Conservation (phyloP, 139 green algal species). For the Deuterostichococcus epilithicus region DNA sequence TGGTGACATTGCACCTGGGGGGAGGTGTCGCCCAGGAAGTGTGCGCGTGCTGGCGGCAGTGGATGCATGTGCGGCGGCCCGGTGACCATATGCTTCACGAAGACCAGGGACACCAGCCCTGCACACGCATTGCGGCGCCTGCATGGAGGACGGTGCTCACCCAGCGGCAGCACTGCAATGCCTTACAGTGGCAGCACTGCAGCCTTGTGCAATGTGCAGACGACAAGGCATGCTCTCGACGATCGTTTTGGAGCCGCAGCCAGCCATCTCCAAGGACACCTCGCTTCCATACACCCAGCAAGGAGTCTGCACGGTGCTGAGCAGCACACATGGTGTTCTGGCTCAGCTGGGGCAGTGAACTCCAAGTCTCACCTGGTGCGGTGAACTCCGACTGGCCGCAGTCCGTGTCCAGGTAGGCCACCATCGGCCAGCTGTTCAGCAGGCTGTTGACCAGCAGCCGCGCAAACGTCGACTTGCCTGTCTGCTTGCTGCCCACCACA, state of each 20-base stretch:
- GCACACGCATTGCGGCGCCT: not conserved
- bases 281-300: no score
- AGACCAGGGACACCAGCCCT: constrained; percentile 67
- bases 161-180: no score
- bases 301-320: no score
- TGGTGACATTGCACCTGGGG: constrained; percentile 26
- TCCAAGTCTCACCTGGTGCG: constrained; percentile 26
- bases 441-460: constrained; percentile 54
- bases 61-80: constrained; percentile 63
- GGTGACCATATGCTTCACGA: constrained; percentile 50
- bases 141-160: not conserved
- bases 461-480: constrained; percentile 80
- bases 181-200: not conserved
- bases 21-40: constrained; percentile 68
- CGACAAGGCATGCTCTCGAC: not conserved
- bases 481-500: constrained; percentile 68
- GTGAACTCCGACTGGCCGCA: constrained; percentile 87
- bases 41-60: constrained; percentile 20
- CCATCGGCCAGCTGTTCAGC: constrained; percentile 26
- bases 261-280: no score
- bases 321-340: not conserved
- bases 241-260: no score
- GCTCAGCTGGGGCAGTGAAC: not conserved
- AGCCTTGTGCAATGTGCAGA: not conserved
- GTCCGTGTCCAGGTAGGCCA: constrained; percentile 81